Evolutionary conservation across 805 yeast genomes (phyloP).

Genomic region (Starmerella vaccinii): DNA sequence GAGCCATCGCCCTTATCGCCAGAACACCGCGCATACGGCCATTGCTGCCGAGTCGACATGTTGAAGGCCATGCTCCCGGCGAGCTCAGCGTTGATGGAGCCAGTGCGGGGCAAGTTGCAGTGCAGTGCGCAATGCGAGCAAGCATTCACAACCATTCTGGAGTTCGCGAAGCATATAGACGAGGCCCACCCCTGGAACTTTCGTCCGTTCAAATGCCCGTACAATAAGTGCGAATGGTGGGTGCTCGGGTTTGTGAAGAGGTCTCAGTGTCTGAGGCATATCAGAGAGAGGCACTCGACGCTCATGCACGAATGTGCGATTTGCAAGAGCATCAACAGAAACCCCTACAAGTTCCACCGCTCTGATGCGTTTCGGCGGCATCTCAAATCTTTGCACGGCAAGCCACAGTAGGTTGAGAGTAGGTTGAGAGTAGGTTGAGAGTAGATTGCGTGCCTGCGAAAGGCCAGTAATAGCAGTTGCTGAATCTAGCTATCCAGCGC

Average conservation of each 20-base stretch:
- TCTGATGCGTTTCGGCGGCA: constrained; percentile 13
- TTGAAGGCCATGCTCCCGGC: neutral
- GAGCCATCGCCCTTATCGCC: too few relatives aligned
- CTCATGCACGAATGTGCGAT: neutral
- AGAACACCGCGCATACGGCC: too few relatives aligned
- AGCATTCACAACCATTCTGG: neutral
- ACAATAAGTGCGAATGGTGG: constrained; percentile 14
- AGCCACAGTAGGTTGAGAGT: neutral
- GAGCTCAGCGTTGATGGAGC: neutral
- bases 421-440: too few relatives aligned
- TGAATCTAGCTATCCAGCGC: too few relatives aligned
- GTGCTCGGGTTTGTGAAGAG: constrained; percentile 15
- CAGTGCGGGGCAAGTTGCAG: neutral
- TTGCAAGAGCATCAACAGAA: neutral
- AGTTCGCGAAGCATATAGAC: constrained; percentile 16
- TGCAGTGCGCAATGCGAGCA: constrained; percentile 1
- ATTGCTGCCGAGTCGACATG: neutral
- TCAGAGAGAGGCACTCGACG: constrained; percentile 5
- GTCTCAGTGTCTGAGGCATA: constrained; percentile 13
- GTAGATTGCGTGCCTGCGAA: too few relatives aligned
- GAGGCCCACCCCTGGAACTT: constrained; percentile 2
- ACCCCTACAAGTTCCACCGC: constrained; percentile 1
- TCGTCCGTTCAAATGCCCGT: constrained; percentile 16
- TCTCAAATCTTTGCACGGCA: neutral
- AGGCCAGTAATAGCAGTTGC: too few relatives aligned